Evolutionary conservation across 768 basidiomycete genomes (phyloP).

Genomic region (Phanerodontia chrysosporium): DNA sequence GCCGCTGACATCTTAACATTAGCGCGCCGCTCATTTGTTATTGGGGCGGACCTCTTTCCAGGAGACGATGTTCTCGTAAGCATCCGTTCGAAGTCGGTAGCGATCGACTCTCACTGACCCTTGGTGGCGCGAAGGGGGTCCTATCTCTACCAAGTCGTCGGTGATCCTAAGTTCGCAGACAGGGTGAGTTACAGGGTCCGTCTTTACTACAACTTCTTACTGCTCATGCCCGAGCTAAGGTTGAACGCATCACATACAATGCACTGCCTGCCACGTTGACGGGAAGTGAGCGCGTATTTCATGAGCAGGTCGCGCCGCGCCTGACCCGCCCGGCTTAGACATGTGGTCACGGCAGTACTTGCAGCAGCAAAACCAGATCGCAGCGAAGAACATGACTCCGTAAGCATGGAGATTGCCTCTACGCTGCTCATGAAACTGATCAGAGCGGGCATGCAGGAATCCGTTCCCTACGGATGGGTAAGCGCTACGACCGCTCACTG

Average conservation of each 20-base stretch:
- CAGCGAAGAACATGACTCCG: slow-evolving; percentile 52
- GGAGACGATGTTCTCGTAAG: slow-evolving; percentile 61
- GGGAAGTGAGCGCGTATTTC: slow-evolving; percentile 29
- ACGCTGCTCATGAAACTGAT: background rate
- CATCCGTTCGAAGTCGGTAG: slow-evolving; percentile 2
- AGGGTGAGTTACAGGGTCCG: slow-evolving; percentile 28
- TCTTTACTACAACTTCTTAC: background rate
- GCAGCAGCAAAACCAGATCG: slow-evolving; percentile 57
- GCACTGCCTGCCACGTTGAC: slow-evolving; percentile 46
- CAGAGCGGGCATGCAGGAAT: slow-evolving; percentile 29
- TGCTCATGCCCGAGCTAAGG: too few relatives aligned
- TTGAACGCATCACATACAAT: slow-evolving; percentile 49
- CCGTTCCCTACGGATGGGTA: slow-evolving; percentile 52
- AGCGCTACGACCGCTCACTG: slow-evolving; percentile 7
- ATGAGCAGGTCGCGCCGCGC: too few relatives aligned
- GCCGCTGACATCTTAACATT: slow-evolving; percentile 15
- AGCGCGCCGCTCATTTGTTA: background rate
- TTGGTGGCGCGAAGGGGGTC: slow-evolving; percentile 35
- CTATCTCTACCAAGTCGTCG: slow-evolving; percentile 52
- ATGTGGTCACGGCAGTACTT: slow-evolving; percentile 60
- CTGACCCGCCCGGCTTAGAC: slow-evolving; percentile 26
- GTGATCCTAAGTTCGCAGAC: slow-evolving; percentile 48
- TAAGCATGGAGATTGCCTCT: slow-evolving; percentile 19
- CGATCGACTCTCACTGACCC: background rate
- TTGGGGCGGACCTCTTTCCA: slow-evolving; percentile 12